Conservation (phyloP, 345 rosid species). For the Bruguiera gymnorhiza region DNA sequence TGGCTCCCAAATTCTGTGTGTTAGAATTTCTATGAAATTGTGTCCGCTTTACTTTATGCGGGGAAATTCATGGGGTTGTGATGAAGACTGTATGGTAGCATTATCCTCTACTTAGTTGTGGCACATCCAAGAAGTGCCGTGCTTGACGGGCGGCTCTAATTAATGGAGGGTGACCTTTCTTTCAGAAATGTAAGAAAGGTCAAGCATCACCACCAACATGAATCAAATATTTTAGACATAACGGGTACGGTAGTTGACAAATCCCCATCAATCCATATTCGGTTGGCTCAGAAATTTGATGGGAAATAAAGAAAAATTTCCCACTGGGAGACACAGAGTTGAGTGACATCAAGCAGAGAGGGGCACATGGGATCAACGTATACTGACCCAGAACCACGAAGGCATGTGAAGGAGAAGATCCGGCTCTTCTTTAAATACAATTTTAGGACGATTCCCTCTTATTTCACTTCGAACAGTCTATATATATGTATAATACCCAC, state of each 20-base stretch:
- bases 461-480: neutral
- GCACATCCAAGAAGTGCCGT: too few relatives aligned
- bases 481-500: neutral
- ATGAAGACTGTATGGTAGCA: too few relatives aligned
- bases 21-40: too few relatives aligned
- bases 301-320: neutral
- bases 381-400: neutral
- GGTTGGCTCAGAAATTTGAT: neutral
- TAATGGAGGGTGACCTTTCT: neutral
- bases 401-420: slow-evolving; percentile 7
- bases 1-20: too few relatives aligned
- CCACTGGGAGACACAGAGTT: neutral
- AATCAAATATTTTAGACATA: neutral
- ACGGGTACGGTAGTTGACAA: slow-evolving; percentile 23
- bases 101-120: too few relatives aligned
- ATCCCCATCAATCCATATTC: slow-evolving; percentile 16
- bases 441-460: neutral
- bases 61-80: too few relatives aligned
- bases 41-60: too few relatives aligned
- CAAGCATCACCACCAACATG: neutral
- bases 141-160: neutral
- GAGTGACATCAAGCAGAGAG: slow-evolving; percentile 5
- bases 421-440: neutral
- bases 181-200: neutral
- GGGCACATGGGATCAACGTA: slow-evolving; percentile 15